Conservation (phyloP, 2,329 filamentous ascomycete species). For the Parafenestella ontariensis region DNA sequence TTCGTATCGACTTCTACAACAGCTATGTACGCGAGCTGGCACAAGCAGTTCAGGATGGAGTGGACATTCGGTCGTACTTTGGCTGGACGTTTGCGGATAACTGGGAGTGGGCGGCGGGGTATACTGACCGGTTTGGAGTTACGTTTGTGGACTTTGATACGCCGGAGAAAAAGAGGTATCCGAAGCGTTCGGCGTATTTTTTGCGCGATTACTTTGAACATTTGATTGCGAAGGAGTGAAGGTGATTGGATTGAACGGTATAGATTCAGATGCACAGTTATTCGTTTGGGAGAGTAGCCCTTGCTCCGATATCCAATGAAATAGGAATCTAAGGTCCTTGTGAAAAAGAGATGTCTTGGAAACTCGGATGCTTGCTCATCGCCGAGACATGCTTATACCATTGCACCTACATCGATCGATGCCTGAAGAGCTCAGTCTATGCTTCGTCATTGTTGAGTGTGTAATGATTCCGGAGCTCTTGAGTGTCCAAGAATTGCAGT, state of each 20-base stretch:
- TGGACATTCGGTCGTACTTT: constrained; percentile 52
- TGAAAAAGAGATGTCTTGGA: no score
- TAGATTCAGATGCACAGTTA: no score
- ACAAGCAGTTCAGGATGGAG: constrained; percentile 46
- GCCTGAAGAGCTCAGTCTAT: no score
- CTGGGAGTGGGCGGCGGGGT: constrained; percentile 55
- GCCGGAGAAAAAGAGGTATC: constrained; percentile 46
- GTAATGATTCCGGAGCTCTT: no score
- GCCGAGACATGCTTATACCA: no score
- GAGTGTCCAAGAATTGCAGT: no score
- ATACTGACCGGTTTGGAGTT: constrained; percentile 50
- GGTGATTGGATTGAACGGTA: not conserved
- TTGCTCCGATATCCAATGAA: no score
- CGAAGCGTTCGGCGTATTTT: constrained; percentile 37
- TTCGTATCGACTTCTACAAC: constrained; percentile 50
- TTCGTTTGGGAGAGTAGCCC: no score
- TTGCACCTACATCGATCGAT: no score
- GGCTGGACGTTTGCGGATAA: constrained; percentile 55
- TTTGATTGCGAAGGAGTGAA: constrained; percentile 1
- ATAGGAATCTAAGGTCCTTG: no score
- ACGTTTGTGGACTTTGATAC: constrained; percentile 54
- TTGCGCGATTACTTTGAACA: constrained; percentile 15
- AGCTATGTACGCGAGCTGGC: constrained; percentile 50
- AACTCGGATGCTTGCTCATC: no score
- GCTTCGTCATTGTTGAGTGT: no score